Base-by-base conservation (phyloP, 2,329 filamentous ascomycete species). In the Cryphonectria radicalis region DNA sequence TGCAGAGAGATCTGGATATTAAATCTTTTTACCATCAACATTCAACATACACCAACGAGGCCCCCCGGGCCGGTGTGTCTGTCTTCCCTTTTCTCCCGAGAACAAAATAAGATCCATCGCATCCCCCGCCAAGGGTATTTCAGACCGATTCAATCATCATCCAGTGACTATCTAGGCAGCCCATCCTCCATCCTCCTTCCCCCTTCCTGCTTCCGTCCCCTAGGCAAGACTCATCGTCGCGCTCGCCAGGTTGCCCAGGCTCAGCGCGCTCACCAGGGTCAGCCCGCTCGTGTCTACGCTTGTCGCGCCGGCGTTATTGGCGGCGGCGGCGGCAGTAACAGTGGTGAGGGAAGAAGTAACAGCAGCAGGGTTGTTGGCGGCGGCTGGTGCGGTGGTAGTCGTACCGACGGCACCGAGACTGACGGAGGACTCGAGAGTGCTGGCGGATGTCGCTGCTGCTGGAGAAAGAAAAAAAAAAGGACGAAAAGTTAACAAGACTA, bases 211-310 rank as follows among this genome's bases (percentile, higher is more conserved):
- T 25, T 22, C 63, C 59, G 37, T 35, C 42, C 14, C 50, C 5
- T 63, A 67, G 63, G 71, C 62, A 13, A 69, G 32, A n/a, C 67
- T 63, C 28, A 66, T 40, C 10, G 78, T 79, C 73, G 76, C 75
- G 73, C 75, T 69, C 35, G 74, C 75, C 65, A 86, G 76, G 69
- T 82, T 85, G 42, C 85, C 85, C 14, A 87, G 77, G 66, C 83
- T 79, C 59, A 87, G 76, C 63, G 80, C 76, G 70, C 82, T 86
- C 74, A 78, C 82, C 64, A 87, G 77, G 8, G 77, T 79, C 71
- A 85, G 70, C 11, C 81, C 82, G 43, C 79, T 81, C 11, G 85
- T 71, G 72, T 85, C 78, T 70, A 85, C 80, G 1, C 74, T 76
- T 4, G 78, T 74, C 62, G 74, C 69, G 8, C 69, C 75, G 42